Evolutionary conservation across 345 rosid genomes (phyloP), one percentile per base, ranked within the genome.

Genomic region (Acer saccharum): DNA sequence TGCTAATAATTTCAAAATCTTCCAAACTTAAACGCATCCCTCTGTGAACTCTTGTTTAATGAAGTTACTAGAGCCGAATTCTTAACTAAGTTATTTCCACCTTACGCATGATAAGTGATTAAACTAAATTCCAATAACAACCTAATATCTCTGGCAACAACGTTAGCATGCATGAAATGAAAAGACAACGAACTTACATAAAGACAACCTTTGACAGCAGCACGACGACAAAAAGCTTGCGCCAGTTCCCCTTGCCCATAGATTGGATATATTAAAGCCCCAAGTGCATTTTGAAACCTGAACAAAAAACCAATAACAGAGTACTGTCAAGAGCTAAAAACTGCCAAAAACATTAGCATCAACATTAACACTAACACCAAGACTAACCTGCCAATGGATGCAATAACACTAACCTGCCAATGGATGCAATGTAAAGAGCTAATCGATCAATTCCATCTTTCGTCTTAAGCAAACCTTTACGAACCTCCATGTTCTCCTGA

Each of bases 191-290:
- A 74, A 81, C 97, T 86, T 91, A 95, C 98, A 87, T 94, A 84
- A 75, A 90, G 84, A 81, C 91, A 90, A 73, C 97, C 97, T 87
- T 93, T 92, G 18, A 96, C 99, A 21, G 99, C 99, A 74, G 99
- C 97, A 58, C 95, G 91, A 5, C 97, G 97, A 74, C 98, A 92
- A 86, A 91, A 96, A 21, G 95, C 99, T 78, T 93, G 98, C 18
- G 97, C 88, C 61, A 92, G 85, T 81, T 96, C 98, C 71, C 98
- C 99, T 88, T 88, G 96, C 62, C 98, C 99, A 81, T 96, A 91
- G 17, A 88, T 79, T 32, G 98, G 98, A 82, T 96, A 96, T 66
- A 92, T 88, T 68, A 94, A 71, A 29, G 97, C 97, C 67, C 97
- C 97, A 61, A 76, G 78, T 61, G 95, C 88, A 63, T 96, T 94